A percentile compares a stretch with the other conserved stretches of the same genome.
Conservation (phyloP, 1,284 basidiomycete species). For the Trametes polyzona region DNA sequence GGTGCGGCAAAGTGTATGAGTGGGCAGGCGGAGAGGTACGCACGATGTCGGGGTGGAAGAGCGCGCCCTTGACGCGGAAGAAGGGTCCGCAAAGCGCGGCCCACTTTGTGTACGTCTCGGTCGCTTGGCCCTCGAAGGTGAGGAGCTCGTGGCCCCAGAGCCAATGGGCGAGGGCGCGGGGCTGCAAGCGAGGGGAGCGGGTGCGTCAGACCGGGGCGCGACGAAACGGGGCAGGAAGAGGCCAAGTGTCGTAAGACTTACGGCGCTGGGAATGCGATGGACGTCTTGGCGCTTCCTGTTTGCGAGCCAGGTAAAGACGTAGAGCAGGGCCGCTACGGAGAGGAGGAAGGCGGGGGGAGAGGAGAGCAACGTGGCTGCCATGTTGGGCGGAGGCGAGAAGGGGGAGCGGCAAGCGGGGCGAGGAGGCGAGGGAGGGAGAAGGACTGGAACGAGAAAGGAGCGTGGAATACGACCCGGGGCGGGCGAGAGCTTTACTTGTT, state of each 20-base stretch:
- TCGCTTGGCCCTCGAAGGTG: constrained; percentile 39
- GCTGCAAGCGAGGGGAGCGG: constrained; percentile 19
- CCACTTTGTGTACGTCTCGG: constrained; percentile 42
- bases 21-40: constrained; percentile 21
- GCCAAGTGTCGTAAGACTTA: constrained; percentile 16
- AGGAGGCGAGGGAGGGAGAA: constrained; percentile 3
- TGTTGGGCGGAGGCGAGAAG: constrained; percentile 11
- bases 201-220: not conserved
- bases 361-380: constrained; percentile 17
- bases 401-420: not conserved
- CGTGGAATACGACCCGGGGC: constrained; percentile 8
- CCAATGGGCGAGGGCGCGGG: constrained; percentile 27
- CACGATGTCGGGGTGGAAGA: constrained; percentile 44
- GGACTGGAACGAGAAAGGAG: constrained; percentile 10
- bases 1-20: too few species aligned
- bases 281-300: constrained; percentile 21
- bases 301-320: constrained; percentile 24
- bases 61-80: constrained; percentile 43
- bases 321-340: constrained; percentile 22
- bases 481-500: not conserved
- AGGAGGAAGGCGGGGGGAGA: constrained; percentile 19
- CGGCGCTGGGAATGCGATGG: constrained; percentile 24
- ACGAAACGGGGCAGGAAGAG: not conserved
- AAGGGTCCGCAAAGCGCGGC: constrained; percentile 39
- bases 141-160: constrained; percentile 46